Evolutionary conservation across 768 basidiomycete species (phyloP).

Genomic region (Nidula microcarpa): DNA sequence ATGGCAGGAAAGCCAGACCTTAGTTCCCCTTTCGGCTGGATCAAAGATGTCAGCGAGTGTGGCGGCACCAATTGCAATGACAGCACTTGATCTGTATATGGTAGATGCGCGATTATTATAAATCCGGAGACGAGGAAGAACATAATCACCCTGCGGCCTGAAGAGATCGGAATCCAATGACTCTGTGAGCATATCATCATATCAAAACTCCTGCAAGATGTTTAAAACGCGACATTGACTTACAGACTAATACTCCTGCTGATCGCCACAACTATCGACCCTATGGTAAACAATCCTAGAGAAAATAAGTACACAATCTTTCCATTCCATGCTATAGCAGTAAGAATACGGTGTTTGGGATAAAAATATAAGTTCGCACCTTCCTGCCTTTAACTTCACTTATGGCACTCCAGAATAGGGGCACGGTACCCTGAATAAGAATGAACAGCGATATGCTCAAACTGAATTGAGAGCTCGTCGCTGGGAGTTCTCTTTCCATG

Average conservation of each 20-base stretch:
- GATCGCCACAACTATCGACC: constrained; percentile 53
- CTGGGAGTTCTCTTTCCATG: constrained; percentile 57
- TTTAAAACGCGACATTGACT: constrained; percentile 8
- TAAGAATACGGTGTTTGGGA: background rate
- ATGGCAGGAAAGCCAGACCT: constrained; percentile 22
- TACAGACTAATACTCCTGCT: constrained; percentile 49
- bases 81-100: constrained; percentile 52
- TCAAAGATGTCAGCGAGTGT: constrained; percentile 80
- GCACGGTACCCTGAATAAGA: constrained; percentile 63
- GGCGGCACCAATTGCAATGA: constrained; percentile 70
- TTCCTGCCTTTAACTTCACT: constrained; percentile 78
- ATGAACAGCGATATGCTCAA: constrained; percentile 72
- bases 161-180: constrained; percentile 69
- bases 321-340: background rate
- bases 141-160: constrained; percentile 59
- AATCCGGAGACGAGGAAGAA: background rate
- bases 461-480: constrained; percentile 60
- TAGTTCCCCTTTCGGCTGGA: constrained; percentile 67
- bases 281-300: constrained; percentile 49
- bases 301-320: constrained; percentile 53
- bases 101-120: background rate
- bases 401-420: constrained; percentile 64
- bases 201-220: background rate
- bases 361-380: constrained; percentile 27
- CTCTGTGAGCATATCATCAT: constrained; percentile 17